phyloP scores from a whole-genome alignment of 2,329 filamentous ascomycete genomes.

The Hymenoscyphus albidus region DNA sequence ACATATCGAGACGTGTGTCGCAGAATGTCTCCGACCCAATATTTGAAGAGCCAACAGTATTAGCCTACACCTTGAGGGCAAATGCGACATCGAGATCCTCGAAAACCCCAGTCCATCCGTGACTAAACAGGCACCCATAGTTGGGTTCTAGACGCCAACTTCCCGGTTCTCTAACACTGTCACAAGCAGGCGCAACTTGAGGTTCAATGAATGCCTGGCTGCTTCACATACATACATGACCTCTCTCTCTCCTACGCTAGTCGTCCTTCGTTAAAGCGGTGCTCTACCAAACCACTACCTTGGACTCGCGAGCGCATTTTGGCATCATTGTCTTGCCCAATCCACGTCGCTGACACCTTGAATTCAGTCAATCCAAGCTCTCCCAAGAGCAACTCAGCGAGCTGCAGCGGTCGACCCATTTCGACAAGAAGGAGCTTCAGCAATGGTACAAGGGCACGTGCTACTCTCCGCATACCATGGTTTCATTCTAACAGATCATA shows the following conservation, averaged over 20 bases:
- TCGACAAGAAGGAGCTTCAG: constrained; percentile 99
- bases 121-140: background rate
- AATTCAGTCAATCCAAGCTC: constrained; percentile 87
- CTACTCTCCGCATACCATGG: background rate
- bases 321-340: background rate
- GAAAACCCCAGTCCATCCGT: background rate
- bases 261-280: background rate
- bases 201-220: background rate
- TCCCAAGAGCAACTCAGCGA: constrained; percentile 93
- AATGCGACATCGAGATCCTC: background rate
- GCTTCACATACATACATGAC: background rate
- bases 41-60: background rate
- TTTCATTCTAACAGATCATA: constrained; percentile 37
- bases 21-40: background rate
- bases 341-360: constrained; percentile 15
- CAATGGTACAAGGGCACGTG: constrained; percentile 98
- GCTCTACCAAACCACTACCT: background rate
- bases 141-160: background rate
- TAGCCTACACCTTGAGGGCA: background rate
- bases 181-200: background rate
- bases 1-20: background rate
- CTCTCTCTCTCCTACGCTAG: background rate
- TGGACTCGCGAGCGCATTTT: background rate
- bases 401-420: constrained; percentile 94
- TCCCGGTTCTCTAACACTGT: background rate